These are phyloP conservation scores for Arthrobotrys pseudoclavata DNA, from an alignment of 2,329 filamentous ascomycete genomes.

Conservation along the genomic window DNA sequence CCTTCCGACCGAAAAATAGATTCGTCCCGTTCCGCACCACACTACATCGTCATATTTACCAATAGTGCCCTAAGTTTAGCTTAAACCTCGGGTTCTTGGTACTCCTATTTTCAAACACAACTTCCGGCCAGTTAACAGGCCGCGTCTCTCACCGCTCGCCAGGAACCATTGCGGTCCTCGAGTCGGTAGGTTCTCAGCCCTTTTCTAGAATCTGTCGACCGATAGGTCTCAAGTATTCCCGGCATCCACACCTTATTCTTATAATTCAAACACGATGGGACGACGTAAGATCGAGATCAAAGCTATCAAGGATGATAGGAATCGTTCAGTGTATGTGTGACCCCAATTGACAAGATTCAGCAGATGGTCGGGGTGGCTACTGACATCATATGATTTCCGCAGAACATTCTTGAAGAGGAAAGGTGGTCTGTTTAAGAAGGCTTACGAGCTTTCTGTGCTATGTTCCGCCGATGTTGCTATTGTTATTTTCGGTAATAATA, in stretches of 20 bases:
- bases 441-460: conserved; percentile 95
- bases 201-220: conserved; percentile 10
- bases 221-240: not conserved
- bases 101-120: conserved; percentile 6
- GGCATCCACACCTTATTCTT: conserved; percentile 3
- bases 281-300: conserved; percentile 99
- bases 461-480: conserved; percentile 99
- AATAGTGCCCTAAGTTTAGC: conserved; percentile 8
- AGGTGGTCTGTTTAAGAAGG: conserved; percentile 98
- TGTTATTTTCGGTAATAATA: conserved; percentile 98
- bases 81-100: not conserved
- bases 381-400: conserved; percentile 45
- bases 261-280: conserved; percentile 76
- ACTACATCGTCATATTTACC: not conserved
- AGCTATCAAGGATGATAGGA: conserved; percentile 98
- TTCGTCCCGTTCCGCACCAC: not conserved
- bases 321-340: conserved; percentile 90
- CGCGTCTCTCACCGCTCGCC: conserved; percentile 13
- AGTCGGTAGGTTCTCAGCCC: conserved; percentile 17
- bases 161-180: conserved; percentile 17
- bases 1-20: conserved; percentile 6
- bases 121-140: conserved; percentile 7
- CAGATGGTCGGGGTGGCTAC: not conserved
- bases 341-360: not conserved
- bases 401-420: conserved; percentile 99